These are phyloP conservation scores for Penicillium roqueforti DNA, from an alignment of 495 filamentous ascomycete species.

Conservation along the genomic window DNA sequence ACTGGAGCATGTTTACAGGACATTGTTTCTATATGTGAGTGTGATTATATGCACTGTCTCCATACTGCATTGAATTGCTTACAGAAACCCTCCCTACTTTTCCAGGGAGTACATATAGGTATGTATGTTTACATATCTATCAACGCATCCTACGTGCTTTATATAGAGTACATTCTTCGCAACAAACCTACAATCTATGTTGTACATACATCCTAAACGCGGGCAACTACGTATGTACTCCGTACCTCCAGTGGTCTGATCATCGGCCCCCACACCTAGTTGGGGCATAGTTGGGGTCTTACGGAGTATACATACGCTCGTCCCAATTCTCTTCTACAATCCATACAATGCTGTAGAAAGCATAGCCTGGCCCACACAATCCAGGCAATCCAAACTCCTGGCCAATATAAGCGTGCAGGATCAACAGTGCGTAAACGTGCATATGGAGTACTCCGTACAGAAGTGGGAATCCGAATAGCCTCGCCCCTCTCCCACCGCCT, in stretches of 20 bases:
- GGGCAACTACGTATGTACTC: not conserved
- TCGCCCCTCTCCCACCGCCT: slow-evolving; percentile 44
- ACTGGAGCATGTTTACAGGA: too few relatives aligned
- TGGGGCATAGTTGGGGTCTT: not conserved
- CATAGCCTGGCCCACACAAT: not conserved
- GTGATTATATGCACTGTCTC: too few relatives aligned
- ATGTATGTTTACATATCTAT: too few relatives aligned
- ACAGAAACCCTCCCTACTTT: too few relatives aligned
- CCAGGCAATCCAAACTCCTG: not conserved
- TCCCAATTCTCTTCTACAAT: not conserved
- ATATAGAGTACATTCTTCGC: not conserved
- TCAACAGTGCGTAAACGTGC: not conserved
- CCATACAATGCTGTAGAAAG: not conserved
- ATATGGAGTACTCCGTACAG: too few relatives aligned
- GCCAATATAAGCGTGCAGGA: slow-evolving; percentile 5
- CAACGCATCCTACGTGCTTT: too few relatives aligned
- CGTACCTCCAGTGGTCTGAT: not conserved
- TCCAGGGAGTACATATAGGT: too few relatives aligned
- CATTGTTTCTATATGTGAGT: too few relatives aligned
- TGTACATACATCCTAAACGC: not conserved
- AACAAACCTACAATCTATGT: not conserved
- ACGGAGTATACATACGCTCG: not conserved
- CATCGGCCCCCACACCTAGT: slow-evolving; percentile 7
- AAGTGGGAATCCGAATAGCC: slow-evolving; percentile 25
- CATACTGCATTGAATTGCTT: too few relatives aligned